These are phyloP conservation scores for Zasmidium cellare DNA, from an alignment of 2,329 filamentous ascomycete species.

Conservation along the genomic window DNA sequence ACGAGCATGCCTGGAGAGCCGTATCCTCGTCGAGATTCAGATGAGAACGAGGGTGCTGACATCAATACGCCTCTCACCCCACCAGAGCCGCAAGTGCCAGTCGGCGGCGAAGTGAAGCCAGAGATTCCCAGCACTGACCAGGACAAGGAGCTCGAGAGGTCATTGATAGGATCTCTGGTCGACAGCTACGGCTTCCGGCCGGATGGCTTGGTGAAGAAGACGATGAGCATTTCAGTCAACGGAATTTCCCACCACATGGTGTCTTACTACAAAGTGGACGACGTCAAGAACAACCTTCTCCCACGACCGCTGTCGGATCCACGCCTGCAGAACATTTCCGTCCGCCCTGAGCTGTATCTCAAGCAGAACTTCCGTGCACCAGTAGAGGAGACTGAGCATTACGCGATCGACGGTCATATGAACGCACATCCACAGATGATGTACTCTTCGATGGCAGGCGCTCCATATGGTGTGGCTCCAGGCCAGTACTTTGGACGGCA, in stretches of 20 bases:
- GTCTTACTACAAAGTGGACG: conserved; percentile 81
- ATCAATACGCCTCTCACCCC: conserved; percentile 35
- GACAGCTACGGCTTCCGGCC: conserved; percentile 87
- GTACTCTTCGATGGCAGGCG: conserved; percentile 30
- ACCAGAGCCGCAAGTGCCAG: conserved; percentile 29
- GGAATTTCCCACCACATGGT: conserved; percentile 82
- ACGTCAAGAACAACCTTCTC: conserved; percentile 66
- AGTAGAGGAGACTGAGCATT: conserved; percentile 39
- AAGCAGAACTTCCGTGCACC: conserved; percentile 42
- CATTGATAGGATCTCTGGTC: conserved; percentile 78
- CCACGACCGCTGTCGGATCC: conserved; percentile 59
- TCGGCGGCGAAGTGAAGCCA: conserved; percentile 29
- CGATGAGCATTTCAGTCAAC: conserved; percentile 75
- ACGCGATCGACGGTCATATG: conserved; percentile 35
- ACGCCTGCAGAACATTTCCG: conserved; percentile 35
- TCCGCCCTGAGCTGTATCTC: conserved; percentile 38
- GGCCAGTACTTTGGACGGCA: conserved; percentile 32
- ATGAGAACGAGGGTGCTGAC: conserved; percentile 30
- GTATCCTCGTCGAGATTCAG: conserved; percentile 44
- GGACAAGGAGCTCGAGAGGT: conserved; percentile 54
- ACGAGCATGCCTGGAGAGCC: conserved; percentile 55
- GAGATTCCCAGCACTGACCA: conserved; percentile 32
- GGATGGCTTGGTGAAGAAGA: conserved; percentile 86
- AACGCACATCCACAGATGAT: conserved; percentile 37
- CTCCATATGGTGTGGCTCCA: conserved; percentile 31